phyloP scores from a whole-genome alignment of 495 filamentous ascomycete genomes.

The Tuber umbilicatum region DNA sequence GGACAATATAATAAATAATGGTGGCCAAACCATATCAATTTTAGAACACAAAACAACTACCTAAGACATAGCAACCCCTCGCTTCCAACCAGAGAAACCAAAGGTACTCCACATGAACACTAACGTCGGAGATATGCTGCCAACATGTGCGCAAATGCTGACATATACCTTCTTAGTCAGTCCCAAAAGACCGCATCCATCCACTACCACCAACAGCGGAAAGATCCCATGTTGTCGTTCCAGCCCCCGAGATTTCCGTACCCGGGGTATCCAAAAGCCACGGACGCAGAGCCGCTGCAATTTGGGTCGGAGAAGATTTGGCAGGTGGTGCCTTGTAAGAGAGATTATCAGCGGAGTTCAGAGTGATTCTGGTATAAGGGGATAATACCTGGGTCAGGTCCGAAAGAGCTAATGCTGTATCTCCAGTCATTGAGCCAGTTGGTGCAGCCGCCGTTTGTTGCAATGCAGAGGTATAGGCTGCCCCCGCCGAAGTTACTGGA shows the following conservation, averaged over 20 bases:
- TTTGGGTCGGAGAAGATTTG: background rate
- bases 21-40: slow-evolving; percentile 4
- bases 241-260: background rate
- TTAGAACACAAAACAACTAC: background rate
- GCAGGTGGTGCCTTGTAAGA: background rate
- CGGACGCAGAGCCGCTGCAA: background rate
- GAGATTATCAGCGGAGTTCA: background rate
- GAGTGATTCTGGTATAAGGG: background rate
- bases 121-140: background rate
- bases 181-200: background rate
- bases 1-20: background rate
- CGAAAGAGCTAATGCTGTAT: background rate
- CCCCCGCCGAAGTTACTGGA: background rate
- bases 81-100: background rate
- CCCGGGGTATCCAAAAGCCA: background rate
- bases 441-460: background rate
- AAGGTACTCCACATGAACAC: background rate
- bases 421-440: background rate
- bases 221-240: background rate
- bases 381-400: background rate
- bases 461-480: background rate
- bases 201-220: background rate
- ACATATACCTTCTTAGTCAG: background rate
- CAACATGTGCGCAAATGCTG: background rate
- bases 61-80: background rate